Evolutionary conservation across 768 basidiomycete genomes (phyloP).

Genomic region (Lactarius sanguifluus): DNA sequence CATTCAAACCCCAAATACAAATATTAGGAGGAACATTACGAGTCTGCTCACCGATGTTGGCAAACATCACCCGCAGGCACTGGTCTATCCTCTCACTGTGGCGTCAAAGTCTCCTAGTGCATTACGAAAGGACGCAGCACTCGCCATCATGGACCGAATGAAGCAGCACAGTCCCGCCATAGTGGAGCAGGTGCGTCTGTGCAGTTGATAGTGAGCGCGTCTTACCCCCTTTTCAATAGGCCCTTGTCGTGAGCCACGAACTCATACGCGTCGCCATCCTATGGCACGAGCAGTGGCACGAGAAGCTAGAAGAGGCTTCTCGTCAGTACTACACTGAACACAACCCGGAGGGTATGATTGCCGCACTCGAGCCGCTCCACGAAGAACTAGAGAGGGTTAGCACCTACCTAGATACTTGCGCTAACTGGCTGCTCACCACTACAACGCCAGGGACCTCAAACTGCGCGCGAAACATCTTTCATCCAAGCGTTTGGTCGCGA

Average conservation of each 20-base stretch:
- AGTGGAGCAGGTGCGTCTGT: slow-evolving; percentile 70
- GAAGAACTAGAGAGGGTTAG: slow-evolving; percentile 84
- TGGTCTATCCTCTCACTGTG: slow-evolving; percentile 94
- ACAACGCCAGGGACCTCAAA: slow-evolving; percentile 75
- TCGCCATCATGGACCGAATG: slow-evolving; percentile 89
- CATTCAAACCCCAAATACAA: slow-evolving; percentile 89
- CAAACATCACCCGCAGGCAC: slow-evolving; percentile 93
- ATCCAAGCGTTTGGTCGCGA: slow-evolving; percentile 92
- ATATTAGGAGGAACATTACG: slow-evolving; percentile 87
- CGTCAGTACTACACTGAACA: slow-evolving; percentile 95
- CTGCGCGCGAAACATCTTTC: slow-evolving; percentile 93
- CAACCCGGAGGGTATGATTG: slow-evolving; percentile 97
- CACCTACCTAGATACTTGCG: slow-evolving; percentile 9
- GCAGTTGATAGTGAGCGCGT: background rate
- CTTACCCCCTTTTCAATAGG: slow-evolving; percentile 44
- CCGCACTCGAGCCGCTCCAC: slow-evolving; percentile 86
- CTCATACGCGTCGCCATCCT: slow-evolving; percentile 96
- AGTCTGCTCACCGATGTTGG: slow-evolving; percentile 89
- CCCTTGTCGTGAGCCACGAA: slow-evolving; percentile 86
- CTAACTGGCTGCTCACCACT: slow-evolving; percentile 9
- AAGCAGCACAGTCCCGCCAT: slow-evolving; percentile 84
- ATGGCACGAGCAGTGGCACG: slow-evolving; percentile 99
- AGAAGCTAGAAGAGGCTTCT: slow-evolving; percentile 96
- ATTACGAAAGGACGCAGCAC: slow-evolving; percentile 78
- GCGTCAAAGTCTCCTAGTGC: slow-evolving; percentile 93